Evolutionary conservation across 1,284 basidiomycete species (phyloP), one percentile per base, ranked within the genome.

Genomic region (Moesziomyces sp.): DNA sequence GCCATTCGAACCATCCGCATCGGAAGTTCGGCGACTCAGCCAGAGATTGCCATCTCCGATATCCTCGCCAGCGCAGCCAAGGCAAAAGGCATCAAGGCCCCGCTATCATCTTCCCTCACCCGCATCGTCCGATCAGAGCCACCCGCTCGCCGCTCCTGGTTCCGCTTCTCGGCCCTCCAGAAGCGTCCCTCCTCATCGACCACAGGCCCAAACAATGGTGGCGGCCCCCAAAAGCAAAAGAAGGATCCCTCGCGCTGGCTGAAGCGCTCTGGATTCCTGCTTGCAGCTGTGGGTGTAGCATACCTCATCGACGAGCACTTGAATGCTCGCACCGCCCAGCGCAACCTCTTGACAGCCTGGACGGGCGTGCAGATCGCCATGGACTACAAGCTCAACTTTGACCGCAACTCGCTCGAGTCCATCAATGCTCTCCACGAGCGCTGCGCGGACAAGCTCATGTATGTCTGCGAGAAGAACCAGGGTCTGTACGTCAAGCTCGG

Each of bases 351-450:
- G 18, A 79, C 78, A 19, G 68, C 70, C 9, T 76, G 54, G 28
- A 74, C 65, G 3, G 78, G 78, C 24, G 18, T 77, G 8, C 60
- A 60, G 13, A 79, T 81, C 44, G 80, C 74, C 3, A 35, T 79
- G 14, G 80, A 81, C 58, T 81, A 80, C 74, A 81, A 81, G 60
- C 52, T 80, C 67, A 79, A 80, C 52, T 80, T 80, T 38, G 75
- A 79, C 43, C 58, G 58, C 23, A 53, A 68, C 45, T 67, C 67
- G 38, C 59, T 66, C 53, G 67, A 74, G 23, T 68, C 64, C 47
- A 73, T 77, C 64, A 76, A 72, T n/a, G 72, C 75, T 3, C 61
- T 81, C 0, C 80, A 81, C 67, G 74, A 80, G 46, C 58, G 80
- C 18, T 74, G 74, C 24, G 80, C 80, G 2, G 63, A 72, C 13